Percentiles rank a stretch among this genome's conserved stretches.
Evolutionary conservation across 257 asterid species (phyloP).

Genomic region (Lavandula angustifolia): DNA sequence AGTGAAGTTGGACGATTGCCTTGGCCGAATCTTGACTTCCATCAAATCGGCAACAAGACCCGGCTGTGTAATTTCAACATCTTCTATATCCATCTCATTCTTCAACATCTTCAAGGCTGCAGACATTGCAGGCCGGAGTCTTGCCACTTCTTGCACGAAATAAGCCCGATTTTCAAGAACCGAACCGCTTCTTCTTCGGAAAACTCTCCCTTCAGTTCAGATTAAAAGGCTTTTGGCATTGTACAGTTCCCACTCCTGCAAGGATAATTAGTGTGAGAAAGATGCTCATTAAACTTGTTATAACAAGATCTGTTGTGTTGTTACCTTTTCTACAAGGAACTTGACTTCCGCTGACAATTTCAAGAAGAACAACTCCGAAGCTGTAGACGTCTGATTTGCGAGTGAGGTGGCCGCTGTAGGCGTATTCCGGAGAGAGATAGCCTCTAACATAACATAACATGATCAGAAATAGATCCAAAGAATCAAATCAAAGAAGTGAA

Average conservation of each 20-base stretch:
- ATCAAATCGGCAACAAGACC: conserved; percentile 66
- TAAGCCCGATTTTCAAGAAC: conserved; percentile 66
- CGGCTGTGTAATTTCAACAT: conserved; percentile 48
- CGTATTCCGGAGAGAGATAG: conserved; percentile 83
- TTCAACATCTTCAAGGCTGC: conserved; percentile 60
- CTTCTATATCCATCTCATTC: conserved; percentile 39
- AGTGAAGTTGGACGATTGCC: conserved; percentile 41
- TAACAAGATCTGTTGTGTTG: not conserved
- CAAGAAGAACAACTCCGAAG: conserved; percentile 74
- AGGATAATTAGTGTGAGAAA: not conserved
- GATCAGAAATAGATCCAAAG: not conserved
- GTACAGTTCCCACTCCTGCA: conserved; percentile 75
- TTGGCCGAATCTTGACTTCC: conserved; percentile 57
- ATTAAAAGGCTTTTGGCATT: conserved; percentile 38
- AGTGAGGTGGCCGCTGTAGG: conserved; percentile 71
- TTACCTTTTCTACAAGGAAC: conserved; percentile 75
- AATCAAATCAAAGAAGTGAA: not conserved
- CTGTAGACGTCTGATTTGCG: conserved; percentile 83
- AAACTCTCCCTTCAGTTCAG: conserved; percentile 49
- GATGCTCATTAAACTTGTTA: too few relatives aligned
- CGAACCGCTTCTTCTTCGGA: conserved; percentile 49
- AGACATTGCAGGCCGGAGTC: conserved; percentile 69
- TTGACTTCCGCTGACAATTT: conserved; percentile 59
- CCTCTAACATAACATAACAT: conserved; percentile 49
- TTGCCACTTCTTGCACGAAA: conserved; percentile 72